These are phyloP conservation scores for Zhuliangozyma parablackwelliae DNA, from an alignment of 1,139 yeast species.

Conservation along the genomic window DNA sequence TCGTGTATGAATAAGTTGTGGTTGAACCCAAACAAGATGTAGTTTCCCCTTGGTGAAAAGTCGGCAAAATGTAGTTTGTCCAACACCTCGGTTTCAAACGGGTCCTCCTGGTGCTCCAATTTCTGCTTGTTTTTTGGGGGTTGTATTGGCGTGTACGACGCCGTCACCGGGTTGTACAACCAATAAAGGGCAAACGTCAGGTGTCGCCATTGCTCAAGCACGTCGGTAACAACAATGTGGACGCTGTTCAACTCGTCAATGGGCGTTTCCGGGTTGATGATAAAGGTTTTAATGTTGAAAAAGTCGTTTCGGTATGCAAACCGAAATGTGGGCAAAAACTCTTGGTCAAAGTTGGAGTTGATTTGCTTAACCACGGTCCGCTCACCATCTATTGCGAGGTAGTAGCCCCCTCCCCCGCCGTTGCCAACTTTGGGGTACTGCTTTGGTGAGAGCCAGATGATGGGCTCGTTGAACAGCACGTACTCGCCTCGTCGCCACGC, in stretches of 20 bases:
- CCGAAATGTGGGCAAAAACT: constrained; percentile 19
- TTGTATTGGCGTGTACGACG: constrained; percentile 22
- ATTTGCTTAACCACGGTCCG: constrained; percentile 20
- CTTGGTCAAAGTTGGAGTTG: constrained; percentile 14
- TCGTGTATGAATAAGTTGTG: constrained; percentile 42
- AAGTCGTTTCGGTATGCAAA: constrained; percentile 32
- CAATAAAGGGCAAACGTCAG: constrained; percentile 39
- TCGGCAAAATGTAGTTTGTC: constrained; percentile 38
- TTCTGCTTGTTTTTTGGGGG: constrained; percentile 12
- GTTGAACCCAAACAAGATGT: constrained; percentile 31
- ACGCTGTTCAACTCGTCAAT: constrained; percentile 20
- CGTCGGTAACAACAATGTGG: constrained; percentile 35
- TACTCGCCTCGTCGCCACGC: constrained; percentile 21
- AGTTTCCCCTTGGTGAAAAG: constrained; percentile 37
- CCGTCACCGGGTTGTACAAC: constrained; percentile 23
- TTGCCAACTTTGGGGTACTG: constrained; percentile 26
- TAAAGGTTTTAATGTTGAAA: constrained; percentile 25
- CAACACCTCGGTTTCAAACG: constrained; percentile 8
- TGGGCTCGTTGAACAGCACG: constrained; percentile 13
- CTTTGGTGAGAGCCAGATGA: constrained; percentile 26
- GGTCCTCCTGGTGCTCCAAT: constrained; percentile 4
- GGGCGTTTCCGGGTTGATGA: constrained; percentile 31
- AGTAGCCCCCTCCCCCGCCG: constrained; percentile 24
- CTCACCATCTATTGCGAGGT: constrained; percentile 17
- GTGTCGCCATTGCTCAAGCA: constrained; percentile 36